Base-by-base conservation (phyloP, 805 yeast genomes). In the Metschnikowia gelsemii region DNA sequence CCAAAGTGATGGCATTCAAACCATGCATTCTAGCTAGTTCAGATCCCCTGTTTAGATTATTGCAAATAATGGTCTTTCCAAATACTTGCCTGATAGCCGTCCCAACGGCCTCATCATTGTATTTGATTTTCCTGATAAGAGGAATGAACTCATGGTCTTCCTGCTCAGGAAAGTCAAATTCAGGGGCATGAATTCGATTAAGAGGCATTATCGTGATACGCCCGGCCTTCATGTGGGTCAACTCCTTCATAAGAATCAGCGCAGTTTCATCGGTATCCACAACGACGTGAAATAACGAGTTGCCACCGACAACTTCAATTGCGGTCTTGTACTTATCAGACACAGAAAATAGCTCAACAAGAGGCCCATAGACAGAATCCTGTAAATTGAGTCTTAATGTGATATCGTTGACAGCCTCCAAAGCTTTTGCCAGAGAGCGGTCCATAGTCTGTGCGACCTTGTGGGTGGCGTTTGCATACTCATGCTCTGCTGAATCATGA, bases 131-230 rank as follows among this genome's bases (percentile, higher is more conserved):
- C 50, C 80, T 78, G 30, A 88, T 76, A 45, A 93, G 68, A 0
- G 97, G 96, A 22, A 90, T 82, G 40, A 79, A 83, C 32, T 80
- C 82, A 42, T 71, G 68, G 39, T 71, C 78, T 11, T 53, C 51
- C 13, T 76, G 68, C 8, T 76, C 78, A 1, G 96, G 96, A 53
- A 80, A 85, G 2, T 56, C 53, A 12, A 72, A 61, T 8, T 61
- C 57, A 23, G 60, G 56, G 17, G 73, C 68, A 5, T 59, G 50
- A 12, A 93, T 56, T 52, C 95, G 71, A 57, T 89, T 87, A 48
- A 93, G 66, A 1, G 99, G 98, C 70, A 93, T 81, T 54, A 93
- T 89, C 0, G 98, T 88, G 0, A 86, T 90, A 55, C 96, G 74
- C 1, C 98, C 98, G 5, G 82, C 74, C 46, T 78, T 80, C 45